A percentile compares a stretch with the other conserved stretches of the same genome.
Conservation (phyloP, 805 yeast genomes). For the Wickerhamiella galacta region DNA sequence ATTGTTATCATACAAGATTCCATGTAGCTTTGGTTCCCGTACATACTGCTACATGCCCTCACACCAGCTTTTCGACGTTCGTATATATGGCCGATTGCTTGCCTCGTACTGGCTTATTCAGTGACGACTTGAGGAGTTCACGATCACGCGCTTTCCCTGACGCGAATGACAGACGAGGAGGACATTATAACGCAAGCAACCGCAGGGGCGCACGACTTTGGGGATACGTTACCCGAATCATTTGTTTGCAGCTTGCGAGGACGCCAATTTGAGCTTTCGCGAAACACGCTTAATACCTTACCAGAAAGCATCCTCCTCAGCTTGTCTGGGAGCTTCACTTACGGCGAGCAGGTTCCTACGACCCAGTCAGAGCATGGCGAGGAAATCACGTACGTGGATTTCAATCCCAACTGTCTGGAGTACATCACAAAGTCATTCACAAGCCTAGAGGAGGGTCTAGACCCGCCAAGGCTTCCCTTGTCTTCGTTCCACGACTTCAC, state of each 20-base stretch:
- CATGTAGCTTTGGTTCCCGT: background rate
- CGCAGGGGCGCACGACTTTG: constrained; percentile 3
- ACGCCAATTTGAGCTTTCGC: constrained; percentile 49
- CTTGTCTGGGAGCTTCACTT: constrained; percentile 73
- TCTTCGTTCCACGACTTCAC: constrained; percentile 10
- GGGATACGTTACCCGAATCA: constrained; percentile 12
- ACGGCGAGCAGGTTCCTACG: constrained; percentile 37
- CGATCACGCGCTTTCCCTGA: too few species aligned
- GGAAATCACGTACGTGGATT: constrained; percentile 38
- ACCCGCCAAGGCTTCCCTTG: constrained; percentile 9
- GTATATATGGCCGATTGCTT: constrained; percentile 15
- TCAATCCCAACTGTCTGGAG: constrained; percentile 71
- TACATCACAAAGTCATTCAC: constrained; percentile 71
- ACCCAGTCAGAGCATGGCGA: constrained; percentile 3
- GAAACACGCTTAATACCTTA: constrained; percentile 78
- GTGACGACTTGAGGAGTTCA: constrained; percentile 23
- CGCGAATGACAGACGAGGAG: too few species aligned
- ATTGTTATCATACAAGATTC: background rate
- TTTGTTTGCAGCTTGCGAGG: constrained; percentile 68
- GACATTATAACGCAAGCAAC: constrained; percentile 25
- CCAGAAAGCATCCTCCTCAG: constrained; percentile 84
- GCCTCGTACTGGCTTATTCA: constrained; percentile 4
- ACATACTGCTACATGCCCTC: background rate
- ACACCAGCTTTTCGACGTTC: too few species aligned
- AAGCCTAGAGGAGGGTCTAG: constrained; percentile 49